Base-by-base conservation (phyloP, 2,329 filamentous ascomycete genomes). In the Fusarium zealandicum region DNA sequence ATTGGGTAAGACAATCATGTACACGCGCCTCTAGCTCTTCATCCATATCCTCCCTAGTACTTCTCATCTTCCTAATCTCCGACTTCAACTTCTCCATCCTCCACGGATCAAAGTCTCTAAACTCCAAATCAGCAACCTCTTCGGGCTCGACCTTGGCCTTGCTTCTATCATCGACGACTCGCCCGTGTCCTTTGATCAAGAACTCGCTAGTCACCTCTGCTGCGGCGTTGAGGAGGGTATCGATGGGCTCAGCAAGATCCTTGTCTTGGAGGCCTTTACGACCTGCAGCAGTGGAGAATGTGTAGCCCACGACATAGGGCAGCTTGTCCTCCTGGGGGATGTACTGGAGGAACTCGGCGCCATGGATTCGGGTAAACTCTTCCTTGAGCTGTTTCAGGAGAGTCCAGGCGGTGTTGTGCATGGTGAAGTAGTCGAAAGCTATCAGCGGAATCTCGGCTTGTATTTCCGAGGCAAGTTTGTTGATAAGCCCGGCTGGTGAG, bases 291-390 rank as follows among this genome's bases (percentile, higher is more conserved):
- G 59, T 60, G 0, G 49, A 57, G 1, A 54, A 60, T 36, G 81
- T 12, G 81, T 79, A 63, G 32, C 50, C 57, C 5, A 49, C 57
- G 1, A 61, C 44, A 3, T 35, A 33, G 6, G 47, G 53, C 1
- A 64, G 39, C 6, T 51, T 13, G 7, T 47, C 22, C 22, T 57
- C 56, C 6, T 11, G 13, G 2, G 52, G 56, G 1, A 63, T 2
- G 31, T 28, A 45, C 0, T 20, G 11, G 37, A 58, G 35, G 22
- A 63, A 48, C 3, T 45, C 5, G 12, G 32, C 20, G 5, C 56
- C 52, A 0, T 17, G 8, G 6, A n/a, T 12, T 5, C 25, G 6
- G 5, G 14, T 18, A 16, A 58, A 52, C 5, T 50, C 50, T 6
- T 25, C 13, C 16, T 49, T 63, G 6, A 63, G 35, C 16, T 54